Base-by-base conservation (phyloP, 2,329 filamentous ascomycete genomes). In the Paradendryphiella salina region DNA sequence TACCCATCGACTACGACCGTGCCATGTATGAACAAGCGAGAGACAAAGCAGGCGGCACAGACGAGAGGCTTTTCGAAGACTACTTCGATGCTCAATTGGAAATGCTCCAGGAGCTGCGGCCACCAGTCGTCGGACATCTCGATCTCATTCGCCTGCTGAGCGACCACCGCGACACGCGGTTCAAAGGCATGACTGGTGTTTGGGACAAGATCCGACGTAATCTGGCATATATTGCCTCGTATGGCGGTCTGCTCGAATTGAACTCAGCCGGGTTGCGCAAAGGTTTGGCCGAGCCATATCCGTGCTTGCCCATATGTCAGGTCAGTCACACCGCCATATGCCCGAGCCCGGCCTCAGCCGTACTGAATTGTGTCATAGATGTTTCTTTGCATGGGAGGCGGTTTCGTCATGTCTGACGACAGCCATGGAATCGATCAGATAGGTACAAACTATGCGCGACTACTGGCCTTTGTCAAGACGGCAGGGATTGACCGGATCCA, bases 341-440 rank as follows among this genome's bases (percentile, higher is more conserved):
- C 36, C 15, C 43, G 46, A 18, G 29, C 46, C 35, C 23, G 49
- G 46, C 41, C 15, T 41, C 50, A 26, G 18, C 31, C 7, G 37
- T 40, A 52, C 59, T 70, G 46, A 70, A 48, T 42, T 56, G 44
- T 46, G 39, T 29, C 39, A 10, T 55, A 89, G 87, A 83, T 84
- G 69, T 96, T 90, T 77, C 67, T 91, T 46, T 75, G 74, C 6
- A 80, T 89, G 64, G 86, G 86, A 18, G 92, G 94, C 18, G 83
- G 82, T 53, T 96, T 97, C 73, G 95, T 90, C 45, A 81, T 99
- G 63, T 96, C 90, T 5, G 94, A 99, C 72, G 94, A 99, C 74
- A 96, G 91, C 71, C 94, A 99, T 76, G 89, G 89, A 32, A 82
- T 90, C 51, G 87, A 83, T 2, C 93, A 99, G 69, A 82, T 99